Percentiles rank a stretch among this genome's conserved stretches.
These are phyloP conservation scores for Blastocladiella emersonii DNA, from an alignment of 371 early-diverging fungal genomes.

Conservation along the genomic window DNA sequence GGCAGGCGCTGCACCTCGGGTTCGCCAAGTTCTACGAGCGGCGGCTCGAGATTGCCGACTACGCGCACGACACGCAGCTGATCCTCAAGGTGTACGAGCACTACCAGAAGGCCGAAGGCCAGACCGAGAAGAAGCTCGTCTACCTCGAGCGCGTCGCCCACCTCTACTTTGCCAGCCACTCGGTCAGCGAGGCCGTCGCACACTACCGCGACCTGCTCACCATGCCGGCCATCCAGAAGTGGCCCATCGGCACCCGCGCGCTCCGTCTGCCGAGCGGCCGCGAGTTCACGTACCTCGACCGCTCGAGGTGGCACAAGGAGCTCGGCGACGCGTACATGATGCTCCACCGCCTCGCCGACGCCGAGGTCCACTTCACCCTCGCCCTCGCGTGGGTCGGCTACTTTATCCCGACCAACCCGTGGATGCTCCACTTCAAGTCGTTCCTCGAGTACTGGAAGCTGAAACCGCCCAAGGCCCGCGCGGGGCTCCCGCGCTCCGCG, in stretches of 20 bases:
- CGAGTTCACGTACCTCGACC: slow-evolving; percentile 7
- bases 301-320: slow-evolving; percentile 26
- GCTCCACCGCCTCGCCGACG: slow-evolving; percentile 12
- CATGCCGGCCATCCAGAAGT: slow-evolving; percentile 7
- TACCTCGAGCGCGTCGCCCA: slow-evolving; percentile 26
- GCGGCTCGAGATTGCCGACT: slow-evolving; percentile 9
- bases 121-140: slow-evolving; percentile 19
- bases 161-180: slow-evolving; percentile 21
- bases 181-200: slow-evolving; percentile 23
- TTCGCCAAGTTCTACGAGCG: slow-evolving; percentile 25
- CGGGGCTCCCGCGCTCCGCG: no score
- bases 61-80: slow-evolving; percentile 8
- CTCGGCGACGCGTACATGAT: slow-evolving; percentile 26
- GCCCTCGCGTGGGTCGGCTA: neutral
- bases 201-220: slow-evolving; percentile 24
- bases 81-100: slow-evolving; percentile 28
- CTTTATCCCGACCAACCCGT: neutral
- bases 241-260: neutral
- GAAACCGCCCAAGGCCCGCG: neutral
- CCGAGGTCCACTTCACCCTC: slow-evolving; percentile 14
- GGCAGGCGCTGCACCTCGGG: slow-evolving; percentile 28
- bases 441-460: neutral
- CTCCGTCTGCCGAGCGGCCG: neutral
- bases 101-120: slow-evolving; percentile 21
- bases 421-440: neutral